phyloP scores from a whole-genome alignment of 129 eudicot species.

The Calendula officinalis region DNA sequence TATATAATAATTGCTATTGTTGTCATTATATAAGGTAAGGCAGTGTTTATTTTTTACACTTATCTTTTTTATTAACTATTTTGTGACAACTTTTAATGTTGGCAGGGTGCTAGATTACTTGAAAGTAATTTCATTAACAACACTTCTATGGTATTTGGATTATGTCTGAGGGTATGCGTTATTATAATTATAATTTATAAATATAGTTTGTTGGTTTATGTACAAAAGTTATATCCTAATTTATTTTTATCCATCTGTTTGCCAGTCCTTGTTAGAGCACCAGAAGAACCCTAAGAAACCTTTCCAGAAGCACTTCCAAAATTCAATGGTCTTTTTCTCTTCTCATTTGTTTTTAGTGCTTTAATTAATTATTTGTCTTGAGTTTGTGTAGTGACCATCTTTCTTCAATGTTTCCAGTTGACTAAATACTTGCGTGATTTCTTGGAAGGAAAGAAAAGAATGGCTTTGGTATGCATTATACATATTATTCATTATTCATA shows the following conservation, averaged over 20 bases:
- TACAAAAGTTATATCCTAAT: not conserved
- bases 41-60: not conserved
- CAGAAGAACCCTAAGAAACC: constrained; percentile 83
- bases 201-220: not conserved
- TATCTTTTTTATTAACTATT: not conserved
- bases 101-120: constrained; percentile 70
- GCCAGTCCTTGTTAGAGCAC: constrained; percentile 84
- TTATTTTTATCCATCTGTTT: not conserved
- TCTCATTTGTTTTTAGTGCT: not conserved
- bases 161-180: constrained; percentile 72
- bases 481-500: too few relatives aligned
- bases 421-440: constrained; percentile 79
- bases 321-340: constrained; percentile 52
- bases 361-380: not conserved
- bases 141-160: constrained; percentile 91
- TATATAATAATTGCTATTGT: constrained; percentile 7
- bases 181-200: constrained; percentile 4
- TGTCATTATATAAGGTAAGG: not conserved
- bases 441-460: constrained; percentile 86
- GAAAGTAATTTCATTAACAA: constrained; percentile 95
- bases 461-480: constrained; percentile 65
- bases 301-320: constrained; percentile 74
- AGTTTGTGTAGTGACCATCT: constrained; percentile 6
- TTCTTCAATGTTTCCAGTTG: constrained; percentile 45
- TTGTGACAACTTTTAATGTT: not conserved